A percentile compares a stretch with the other conserved stretches of the same genome.
Conservation (phyloP, 1,284 basidiomycete genomes). For the Peniophora sp. region DNA sequence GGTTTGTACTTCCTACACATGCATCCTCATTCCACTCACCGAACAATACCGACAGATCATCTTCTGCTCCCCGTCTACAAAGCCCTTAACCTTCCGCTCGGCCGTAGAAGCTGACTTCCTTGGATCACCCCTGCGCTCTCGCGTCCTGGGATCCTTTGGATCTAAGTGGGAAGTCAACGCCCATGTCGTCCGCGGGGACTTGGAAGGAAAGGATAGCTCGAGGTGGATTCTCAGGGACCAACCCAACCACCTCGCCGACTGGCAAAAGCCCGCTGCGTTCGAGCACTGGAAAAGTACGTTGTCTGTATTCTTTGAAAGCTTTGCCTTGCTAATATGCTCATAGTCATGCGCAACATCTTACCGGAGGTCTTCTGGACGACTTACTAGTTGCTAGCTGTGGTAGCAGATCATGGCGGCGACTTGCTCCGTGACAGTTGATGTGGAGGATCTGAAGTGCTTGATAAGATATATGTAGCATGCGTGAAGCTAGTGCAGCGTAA, state of each 20-base stretch:
- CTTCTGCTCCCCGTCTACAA: constrained; percentile 62
- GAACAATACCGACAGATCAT: constrained; percentile 47
- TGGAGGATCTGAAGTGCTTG: no score
- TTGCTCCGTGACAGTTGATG: no score
- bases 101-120: constrained; percentile 51
- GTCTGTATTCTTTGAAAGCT: background rate
- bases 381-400: constrained; percentile 26
- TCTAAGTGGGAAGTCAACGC: constrained; percentile 47
- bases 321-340: background rate
- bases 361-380: constrained; percentile 57
- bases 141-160: constrained; percentile 31
- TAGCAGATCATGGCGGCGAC: no score
- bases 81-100: constrained; percentile 57
- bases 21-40: constrained; percentile 1
- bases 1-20: constrained; percentile 32
- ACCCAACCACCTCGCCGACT: constrained; percentile 49
- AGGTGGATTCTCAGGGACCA: constrained; percentile 50
- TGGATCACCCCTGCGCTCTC: constrained; percentile 55
- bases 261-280: constrained; percentile 52
- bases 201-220: constrained; percentile 25
- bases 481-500: no score
- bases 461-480: no score
- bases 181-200: constrained; percentile 32
- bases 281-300: constrained; percentile 73
- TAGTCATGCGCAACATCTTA: constrained; percentile 56